Evolutionary conservation across 2,329 filamentous ascomycete species (phyloP).

Genomic region (Fusarium virguliforme): DNA sequence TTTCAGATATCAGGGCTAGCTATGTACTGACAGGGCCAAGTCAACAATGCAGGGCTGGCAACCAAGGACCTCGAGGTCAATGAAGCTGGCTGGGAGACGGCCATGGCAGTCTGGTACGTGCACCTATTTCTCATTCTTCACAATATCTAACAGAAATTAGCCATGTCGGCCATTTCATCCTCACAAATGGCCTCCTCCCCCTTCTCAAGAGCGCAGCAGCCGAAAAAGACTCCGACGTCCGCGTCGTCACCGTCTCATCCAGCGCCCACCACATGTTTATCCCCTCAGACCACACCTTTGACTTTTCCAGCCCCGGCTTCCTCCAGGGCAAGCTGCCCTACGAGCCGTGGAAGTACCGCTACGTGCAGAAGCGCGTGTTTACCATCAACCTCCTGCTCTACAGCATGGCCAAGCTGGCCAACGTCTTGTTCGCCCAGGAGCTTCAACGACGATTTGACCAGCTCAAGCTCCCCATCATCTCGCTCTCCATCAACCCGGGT

Average conservation of each 20-base stretch:
- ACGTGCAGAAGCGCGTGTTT: constrained; percentile 9
- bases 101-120: background rate
- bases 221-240: background rate
- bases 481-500: constrained; percentile 1
- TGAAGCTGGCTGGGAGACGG: background rate
- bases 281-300: background rate
- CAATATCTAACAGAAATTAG: background rate
- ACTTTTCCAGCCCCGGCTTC: background rate
- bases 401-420: constrained; percentile 2
- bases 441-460: constrained; percentile 7
- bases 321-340: background rate
- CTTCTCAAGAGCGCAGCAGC: background rate
- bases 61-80: background rate
- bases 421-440: constrained; percentile 13
- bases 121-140: accelerated
- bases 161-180: background rate
- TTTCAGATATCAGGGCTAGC: background rate
- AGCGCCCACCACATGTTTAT: background rate
- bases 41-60: constrained; percentile 6
- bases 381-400: background rate
- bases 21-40: background rate
- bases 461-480: background rate
- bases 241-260: background rate
- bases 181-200: background rate
- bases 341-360: constrained; percentile 9